phyloP scores from a whole-genome alignment of 257 asterid species.

The Mentha longifolia region DNA sequence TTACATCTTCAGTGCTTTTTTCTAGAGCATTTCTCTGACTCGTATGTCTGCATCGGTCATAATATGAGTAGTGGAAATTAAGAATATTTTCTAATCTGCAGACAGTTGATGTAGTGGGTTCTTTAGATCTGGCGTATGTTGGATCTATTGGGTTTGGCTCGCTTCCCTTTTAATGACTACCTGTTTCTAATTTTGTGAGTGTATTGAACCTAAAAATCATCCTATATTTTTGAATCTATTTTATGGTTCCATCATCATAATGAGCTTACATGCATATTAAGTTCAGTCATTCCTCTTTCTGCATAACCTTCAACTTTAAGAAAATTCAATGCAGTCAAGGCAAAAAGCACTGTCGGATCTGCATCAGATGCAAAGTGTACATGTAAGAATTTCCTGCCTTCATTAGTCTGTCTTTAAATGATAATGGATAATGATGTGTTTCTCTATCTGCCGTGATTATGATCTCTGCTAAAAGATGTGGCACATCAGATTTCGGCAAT shows the following conservation, averaged over 20 bases:
- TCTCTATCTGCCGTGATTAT: slow-evolving; percentile 3
- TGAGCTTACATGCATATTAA: background rate
- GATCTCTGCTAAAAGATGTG: slow-evolving; percentile 28
- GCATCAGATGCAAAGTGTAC: slow-evolving; percentile 84
- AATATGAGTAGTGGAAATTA: slow-evolving; percentile 1
- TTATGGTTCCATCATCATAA: slow-evolving; percentile 16
- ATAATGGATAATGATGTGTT: slow-evolving; percentile 12
- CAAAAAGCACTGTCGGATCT: slow-evolving; percentile 87
- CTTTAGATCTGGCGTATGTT: background rate
- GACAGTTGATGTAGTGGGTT: slow-evolving; percentile 11
- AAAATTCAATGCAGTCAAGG: slow-evolving; percentile 80
- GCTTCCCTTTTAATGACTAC: background rate
- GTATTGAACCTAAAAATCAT: background rate
- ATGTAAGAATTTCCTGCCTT: slow-evolving; percentile 60
- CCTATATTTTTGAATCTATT: slow-evolving; percentile 17
- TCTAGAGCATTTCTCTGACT: background rate
- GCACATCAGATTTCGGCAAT: background rate
- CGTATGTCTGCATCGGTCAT: background rate
- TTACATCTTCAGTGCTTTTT: background rate
- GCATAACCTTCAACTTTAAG: slow-evolving; percentile 30
- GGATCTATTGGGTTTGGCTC: background rate
- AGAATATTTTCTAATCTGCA: background rate
- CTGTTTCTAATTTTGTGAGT: slow-evolving; percentile 16
- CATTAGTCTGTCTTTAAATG: slow-evolving; percentile 9
- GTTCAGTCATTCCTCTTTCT: slow-evolving; percentile 14